Conservation (phyloP, 306 rosid species). For the Malus asiatica region DNA sequence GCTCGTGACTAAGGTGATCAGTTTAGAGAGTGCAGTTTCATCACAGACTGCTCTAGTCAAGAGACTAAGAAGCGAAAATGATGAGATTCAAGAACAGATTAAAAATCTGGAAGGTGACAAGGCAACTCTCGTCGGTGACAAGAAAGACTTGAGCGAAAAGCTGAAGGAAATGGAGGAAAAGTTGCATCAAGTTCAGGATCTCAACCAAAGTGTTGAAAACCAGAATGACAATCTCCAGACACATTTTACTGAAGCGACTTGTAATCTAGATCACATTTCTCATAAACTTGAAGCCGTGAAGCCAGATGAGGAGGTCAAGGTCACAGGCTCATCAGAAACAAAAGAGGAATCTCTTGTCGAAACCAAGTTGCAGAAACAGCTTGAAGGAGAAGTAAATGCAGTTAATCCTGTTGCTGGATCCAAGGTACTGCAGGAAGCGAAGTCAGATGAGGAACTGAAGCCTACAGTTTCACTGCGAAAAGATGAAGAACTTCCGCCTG, state of each 20-base stretch:
- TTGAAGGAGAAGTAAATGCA: slow-evolving; percentile 18
- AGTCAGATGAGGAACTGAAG: slow-evolving; percentile 15
- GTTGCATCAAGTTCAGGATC: slow-evolving; percentile 41
- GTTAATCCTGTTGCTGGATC: slow-evolving; percentile 18
- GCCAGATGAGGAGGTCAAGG: slow-evolving; percentile 40
- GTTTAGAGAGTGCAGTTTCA: slow-evolving; percentile 68
- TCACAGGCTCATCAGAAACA: slow-evolving; percentile 10
- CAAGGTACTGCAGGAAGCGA: slow-evolving; percentile 11
- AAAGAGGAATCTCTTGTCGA: slow-evolving; percentile 13
- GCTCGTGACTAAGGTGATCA: slow-evolving; percentile 70
- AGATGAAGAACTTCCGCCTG: slow-evolving; percentile 19
- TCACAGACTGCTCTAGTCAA: slow-evolving; percentile 66
- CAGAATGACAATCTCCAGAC: slow-evolving; percentile 53
- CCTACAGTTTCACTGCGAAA: slow-evolving; percentile 14
- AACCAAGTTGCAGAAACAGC: slow-evolving; percentile 19
- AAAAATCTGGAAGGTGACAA: slow-evolving; percentile 58
- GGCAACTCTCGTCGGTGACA: slow-evolving; percentile 39
- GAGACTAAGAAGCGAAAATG: slow-evolving; percentile 55
- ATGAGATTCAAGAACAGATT: slow-evolving; percentile 61
- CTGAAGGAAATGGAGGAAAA: slow-evolving; percentile 61
- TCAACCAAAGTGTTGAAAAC: slow-evolving; percentile 39
- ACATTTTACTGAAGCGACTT: slow-evolving; percentile 47
- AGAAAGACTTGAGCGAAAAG: slow-evolving; percentile 35
- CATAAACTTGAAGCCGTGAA: slow-evolving; percentile 39
- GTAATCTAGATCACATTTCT: slow-evolving; percentile 51